Conservation (phyloP, 495 filamentous ascomycete species). For the Durotheca rogersii region DNA sequence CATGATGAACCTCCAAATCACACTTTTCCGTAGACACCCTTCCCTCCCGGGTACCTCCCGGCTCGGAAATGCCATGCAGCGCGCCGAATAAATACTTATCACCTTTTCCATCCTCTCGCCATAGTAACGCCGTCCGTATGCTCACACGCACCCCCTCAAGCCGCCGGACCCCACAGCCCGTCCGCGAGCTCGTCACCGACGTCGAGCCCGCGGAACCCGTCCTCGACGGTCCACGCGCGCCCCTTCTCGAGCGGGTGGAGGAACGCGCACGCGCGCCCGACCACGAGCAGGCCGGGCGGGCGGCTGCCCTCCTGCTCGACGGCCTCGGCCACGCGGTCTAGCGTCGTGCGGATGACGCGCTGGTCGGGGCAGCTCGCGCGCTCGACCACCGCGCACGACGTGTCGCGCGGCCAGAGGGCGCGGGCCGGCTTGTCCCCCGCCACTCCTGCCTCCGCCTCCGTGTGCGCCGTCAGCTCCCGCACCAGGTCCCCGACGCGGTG, state of each 20-base stretch:
- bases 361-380: conserved; percentile 94
- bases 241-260: conserved; percentile 55
- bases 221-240: conserved; percentile 82
- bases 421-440: conserved; percentile 20
- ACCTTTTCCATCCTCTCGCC: too few relatives aligned
- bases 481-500: conserved; percentile 78
- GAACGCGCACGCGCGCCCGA: conserved; percentile 81
- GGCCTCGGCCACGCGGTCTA: conserved; percentile 74
- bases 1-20: too few relatives aligned
- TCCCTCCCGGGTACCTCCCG: too few relatives aligned
- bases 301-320: conserved; percentile 88
- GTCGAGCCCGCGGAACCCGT: conserved; percentile 75
- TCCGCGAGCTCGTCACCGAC: conserved; percentile 35
- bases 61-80: too few relatives aligned
- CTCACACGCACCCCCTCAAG: not conserved
- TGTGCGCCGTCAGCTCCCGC: conserved; percentile 55
- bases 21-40: too few relatives aligned
- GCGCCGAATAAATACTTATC: too few relatives aligned
- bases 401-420: conserved; percentile 52
- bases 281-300: conserved; percentile 87
- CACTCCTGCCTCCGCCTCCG: conserved; percentile 39
- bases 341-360: conserved; percentile 81
- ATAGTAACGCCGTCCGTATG: conserved; percentile 2
- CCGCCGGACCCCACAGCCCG: not conserved
- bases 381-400: conserved; percentile 90